Conservation (phyloP, 345 rosid species). For the Ricinus communis region DNA sequence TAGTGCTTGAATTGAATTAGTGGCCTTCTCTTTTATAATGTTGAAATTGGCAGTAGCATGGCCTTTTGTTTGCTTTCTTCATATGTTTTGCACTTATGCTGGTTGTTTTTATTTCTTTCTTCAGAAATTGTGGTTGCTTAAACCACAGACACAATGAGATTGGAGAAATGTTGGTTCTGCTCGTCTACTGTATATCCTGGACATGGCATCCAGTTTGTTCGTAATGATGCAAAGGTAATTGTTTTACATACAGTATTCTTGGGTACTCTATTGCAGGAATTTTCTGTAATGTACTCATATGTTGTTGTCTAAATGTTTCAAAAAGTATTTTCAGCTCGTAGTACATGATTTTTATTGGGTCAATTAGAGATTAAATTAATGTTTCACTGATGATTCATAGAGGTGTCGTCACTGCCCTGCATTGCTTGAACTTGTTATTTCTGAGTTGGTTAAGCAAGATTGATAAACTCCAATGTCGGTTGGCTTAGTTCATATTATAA, state of each 20-base stretch:
- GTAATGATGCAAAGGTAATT: conserved; percentile 78
- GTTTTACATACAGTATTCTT: background rate
- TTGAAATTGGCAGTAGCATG: too few relatives aligned
- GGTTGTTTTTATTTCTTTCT: background rate
- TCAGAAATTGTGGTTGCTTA: background rate
- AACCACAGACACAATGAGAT: conserved; percentile 48
- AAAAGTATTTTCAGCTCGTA: background rate
- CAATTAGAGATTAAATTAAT: background rate
- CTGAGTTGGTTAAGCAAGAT: background rate
- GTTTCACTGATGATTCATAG: background rate
- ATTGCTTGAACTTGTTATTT: background rate
- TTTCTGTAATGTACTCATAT: background rate
- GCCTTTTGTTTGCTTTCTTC: background rate
- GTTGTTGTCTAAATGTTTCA: background rate
- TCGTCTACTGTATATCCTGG: conserved; percentile 90
- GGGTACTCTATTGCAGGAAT: background rate
- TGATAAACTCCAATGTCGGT: background rate
- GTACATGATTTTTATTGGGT: background rate
- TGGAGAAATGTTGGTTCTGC: conserved; percentile 95
- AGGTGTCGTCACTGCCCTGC: background rate
- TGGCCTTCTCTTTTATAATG: too few relatives aligned
- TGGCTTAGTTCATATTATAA: background rate
- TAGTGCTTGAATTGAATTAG: too few relatives aligned
- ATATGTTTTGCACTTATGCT: background rate
- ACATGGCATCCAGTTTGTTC: conserved; percentile 83